These are phyloP conservation scores for Phytopythium mirpurense DNA, from an alignment of 352 stramenopile species.

Conservation along the genomic window DNA sequence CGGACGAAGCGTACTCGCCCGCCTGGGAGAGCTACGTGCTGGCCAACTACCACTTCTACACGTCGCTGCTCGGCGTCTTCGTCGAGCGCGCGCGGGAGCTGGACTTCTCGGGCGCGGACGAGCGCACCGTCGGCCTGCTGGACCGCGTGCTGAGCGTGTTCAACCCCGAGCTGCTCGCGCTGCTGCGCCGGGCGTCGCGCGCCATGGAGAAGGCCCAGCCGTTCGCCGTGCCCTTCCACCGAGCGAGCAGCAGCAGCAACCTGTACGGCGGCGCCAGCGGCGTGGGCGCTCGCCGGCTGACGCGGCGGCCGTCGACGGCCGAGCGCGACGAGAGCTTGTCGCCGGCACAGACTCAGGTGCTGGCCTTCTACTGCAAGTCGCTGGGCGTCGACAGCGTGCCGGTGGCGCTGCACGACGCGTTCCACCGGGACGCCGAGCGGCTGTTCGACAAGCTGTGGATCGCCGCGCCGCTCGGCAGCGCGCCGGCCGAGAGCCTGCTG, in stretches of 20 bases:
- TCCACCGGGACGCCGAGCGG: slow-evolving; percentile 77
- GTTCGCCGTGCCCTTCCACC: slow-evolving; percentile 40
- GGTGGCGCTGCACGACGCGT: slow-evolving; percentile 65
- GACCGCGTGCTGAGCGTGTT: slow-evolving; percentile 71
- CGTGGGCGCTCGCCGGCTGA: background rate
- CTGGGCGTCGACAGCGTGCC: slow-evolving; percentile 65
- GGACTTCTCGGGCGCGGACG: slow-evolving; percentile 65
- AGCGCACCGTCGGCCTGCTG: slow-evolving; percentile 56
- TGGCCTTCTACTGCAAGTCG: slow-evolving; percentile 78
- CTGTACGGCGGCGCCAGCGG: slow-evolving; percentile 2
- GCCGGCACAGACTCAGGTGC: slow-evolving; percentile 58
- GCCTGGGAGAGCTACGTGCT: slow-evolving; percentile 78
- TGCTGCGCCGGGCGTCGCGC: slow-evolving; percentile 53
- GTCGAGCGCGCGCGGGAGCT: slow-evolving; percentile 78
- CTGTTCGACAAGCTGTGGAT: slow-evolving; percentile 82
- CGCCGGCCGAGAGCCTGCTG: slow-evolving; percentile 21
- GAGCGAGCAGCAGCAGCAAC: slow-evolving; percentile 18
- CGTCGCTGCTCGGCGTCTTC: slow-evolving; percentile 71
- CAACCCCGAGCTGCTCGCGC: slow-evolving; percentile 53
- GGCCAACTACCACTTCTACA: slow-evolving; percentile 89
- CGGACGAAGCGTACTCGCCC: slow-evolving; percentile 35
- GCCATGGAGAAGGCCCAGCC: slow-evolving; percentile 67
- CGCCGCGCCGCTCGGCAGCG: slow-evolving; percentile 12
- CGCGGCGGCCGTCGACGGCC: slow-evolving; percentile 13
- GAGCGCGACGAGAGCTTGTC: slow-evolving; percentile 34